phyloP scores from a whole-genome alignment of 305 asterid species.

The Withania somnifera region DNA sequence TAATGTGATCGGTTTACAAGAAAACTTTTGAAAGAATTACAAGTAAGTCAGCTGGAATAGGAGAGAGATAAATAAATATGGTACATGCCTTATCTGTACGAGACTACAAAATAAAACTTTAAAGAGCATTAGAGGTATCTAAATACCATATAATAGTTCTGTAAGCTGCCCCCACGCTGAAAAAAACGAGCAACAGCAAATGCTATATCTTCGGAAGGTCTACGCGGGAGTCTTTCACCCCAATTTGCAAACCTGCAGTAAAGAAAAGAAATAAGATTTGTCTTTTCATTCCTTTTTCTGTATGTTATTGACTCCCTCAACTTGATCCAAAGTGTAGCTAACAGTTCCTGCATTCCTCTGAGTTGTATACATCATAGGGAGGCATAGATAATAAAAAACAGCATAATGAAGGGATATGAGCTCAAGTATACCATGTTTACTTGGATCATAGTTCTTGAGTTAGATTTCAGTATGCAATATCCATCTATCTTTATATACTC shows the following conservation, averaged over 20 bases:
- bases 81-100: background rate
- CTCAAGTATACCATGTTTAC: background rate
- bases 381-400: background rate
- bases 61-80: background rate
- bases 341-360: background rate
- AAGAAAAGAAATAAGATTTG: slow-evolving; percentile 8
- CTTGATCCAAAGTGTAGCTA: background rate
- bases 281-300: background rate
- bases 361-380: slow-evolving; percentile 4
- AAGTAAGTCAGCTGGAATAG: background rate
- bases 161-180: slow-evolving; percentile 93
- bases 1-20: background rate
- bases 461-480: background rate
- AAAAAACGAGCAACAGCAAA: slow-evolving; percentile 97
- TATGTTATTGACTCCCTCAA: background rate
- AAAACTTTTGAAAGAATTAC: background rate
- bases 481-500: background rate
- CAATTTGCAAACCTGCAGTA: slow-evolving; percentile 65
- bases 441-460: background rate
- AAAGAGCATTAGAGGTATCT: background rate
- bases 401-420: background rate
- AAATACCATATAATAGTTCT: slow-evolving; percentile 86
- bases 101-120: background rate
- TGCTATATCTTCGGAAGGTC: slow-evolving; percentile 85
- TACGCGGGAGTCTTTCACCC: slow-evolving; percentile 84